phyloP scores from a whole-genome alignment of 495 filamentous ascomycete species.

The Lophium mytilinum region DNA sequence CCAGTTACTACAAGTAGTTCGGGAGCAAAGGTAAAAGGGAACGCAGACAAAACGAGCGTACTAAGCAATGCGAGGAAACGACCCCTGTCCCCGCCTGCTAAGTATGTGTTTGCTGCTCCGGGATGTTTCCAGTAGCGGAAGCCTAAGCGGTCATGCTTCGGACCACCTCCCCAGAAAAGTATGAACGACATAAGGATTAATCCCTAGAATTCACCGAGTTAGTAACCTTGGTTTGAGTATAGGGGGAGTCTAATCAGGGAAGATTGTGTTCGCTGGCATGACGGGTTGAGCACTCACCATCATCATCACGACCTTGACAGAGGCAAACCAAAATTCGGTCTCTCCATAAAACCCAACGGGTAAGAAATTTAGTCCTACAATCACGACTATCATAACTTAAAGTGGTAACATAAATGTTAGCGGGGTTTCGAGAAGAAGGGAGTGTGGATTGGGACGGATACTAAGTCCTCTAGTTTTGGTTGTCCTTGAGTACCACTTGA shows the following conservation, averaged over 20 bases:
- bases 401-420: no score
- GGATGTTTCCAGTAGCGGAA: constrained; percentile 36
- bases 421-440: no score
- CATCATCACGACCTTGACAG: constrained; percentile 57
- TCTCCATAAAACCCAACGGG: constrained; percentile 45
- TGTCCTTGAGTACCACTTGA: no score
- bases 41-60: constrained; percentile 42
- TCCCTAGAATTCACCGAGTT: constrained; percentile 24
- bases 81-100: constrained; percentile 42
- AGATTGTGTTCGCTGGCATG: no score
- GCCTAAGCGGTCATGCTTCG: constrained; percentile 39
- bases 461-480: no score
- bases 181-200: constrained; percentile 63
- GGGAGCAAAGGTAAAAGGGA: constrained; percentile 50
- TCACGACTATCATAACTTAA: constrained; percentile 39
- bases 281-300: constrained; percentile 16
- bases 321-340: constrained; percentile 52
- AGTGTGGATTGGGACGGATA: no score
- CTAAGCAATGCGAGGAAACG: constrained; percentile 35
- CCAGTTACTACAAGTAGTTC: constrained; percentile 50
- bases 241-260: no score
- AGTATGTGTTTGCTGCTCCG: constrained; percentile 35
- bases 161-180: constrained; percentile 54
- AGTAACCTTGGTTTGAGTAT: no score
- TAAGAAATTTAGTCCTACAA: constrained; percentile 27